Evolutionary conservation across 2,329 filamentous ascomycete genomes (phyloP).

Genomic region (Ceratocystis papillata): DNA sequence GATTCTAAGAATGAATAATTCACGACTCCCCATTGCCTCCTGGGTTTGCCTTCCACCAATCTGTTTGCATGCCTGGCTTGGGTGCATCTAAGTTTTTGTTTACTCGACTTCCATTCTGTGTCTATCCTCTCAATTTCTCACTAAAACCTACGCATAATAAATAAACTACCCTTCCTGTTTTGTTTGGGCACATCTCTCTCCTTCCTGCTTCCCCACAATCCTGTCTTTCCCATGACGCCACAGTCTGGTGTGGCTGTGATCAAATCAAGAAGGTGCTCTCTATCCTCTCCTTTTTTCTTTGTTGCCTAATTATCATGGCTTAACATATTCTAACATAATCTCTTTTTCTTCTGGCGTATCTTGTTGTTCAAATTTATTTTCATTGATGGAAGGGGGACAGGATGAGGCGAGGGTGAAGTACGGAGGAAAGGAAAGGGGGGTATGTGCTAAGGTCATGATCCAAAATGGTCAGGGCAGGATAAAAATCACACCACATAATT

Average conservation of each 20-base stretch:
- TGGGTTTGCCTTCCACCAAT: no score
- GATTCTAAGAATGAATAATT: no score
- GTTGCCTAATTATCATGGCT: background rate
- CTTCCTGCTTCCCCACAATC: background rate
- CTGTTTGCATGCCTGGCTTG: no score
- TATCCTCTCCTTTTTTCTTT: background rate
- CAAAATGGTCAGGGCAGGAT: background rate
- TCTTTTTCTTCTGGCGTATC: background rate
- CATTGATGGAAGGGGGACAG: conserved; percentile 9
- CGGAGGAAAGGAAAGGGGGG: background rate
- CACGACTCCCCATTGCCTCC: no score
- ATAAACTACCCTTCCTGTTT: no score
- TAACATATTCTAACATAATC: background rate
- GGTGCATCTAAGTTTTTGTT: no score
- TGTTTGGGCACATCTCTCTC: background rate
- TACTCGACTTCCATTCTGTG: no score
- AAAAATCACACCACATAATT: conserved; percentile 9
- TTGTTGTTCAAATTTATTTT: conserved; percentile 15
- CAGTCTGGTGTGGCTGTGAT: background rate
- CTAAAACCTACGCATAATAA: no score
- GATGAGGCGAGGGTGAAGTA: background rate
- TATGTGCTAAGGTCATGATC: background rate
- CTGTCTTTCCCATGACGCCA: background rate
- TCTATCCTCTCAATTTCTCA: no score
- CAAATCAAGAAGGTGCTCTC: background rate